Evolutionary conservation across 2,329 filamentous ascomycete genomes (phyloP), one percentile per base, ranked within the genome.

Genomic region (Ceratocystis diversiconidia): DNA sequence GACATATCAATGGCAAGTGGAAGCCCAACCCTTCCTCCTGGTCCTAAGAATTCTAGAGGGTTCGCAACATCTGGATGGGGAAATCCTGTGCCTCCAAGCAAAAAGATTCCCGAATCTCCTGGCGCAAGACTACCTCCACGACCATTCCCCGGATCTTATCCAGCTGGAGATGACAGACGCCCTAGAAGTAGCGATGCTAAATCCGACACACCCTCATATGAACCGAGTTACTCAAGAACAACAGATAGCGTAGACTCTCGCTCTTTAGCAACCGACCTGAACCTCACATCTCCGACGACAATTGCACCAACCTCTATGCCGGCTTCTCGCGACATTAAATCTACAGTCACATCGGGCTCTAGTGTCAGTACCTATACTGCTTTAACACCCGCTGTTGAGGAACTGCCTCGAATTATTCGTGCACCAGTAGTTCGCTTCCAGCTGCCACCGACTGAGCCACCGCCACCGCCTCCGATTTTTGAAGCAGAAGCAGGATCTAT

Each of bases 141-240:
- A 41, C 65, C 65, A 1, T 64, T 62, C 19, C 65, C 65, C 15
- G 62, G 62, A 2, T 61, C 46, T 25, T 73, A 76, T 22, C 72
- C 65, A 12, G 63, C 61, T 28, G 76, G 80, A 2, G 74, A 76
- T 25, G 74, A 77, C 19, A 76, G 76, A 65, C 76, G 80, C 36
- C 80, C 81, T 44, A 77, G 76, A 48, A 83, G 81, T 71, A 82
- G 80, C 68, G 81, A 81, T 71, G 78, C 77, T 5, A 80, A 81
- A 67, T 75, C 78, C 1, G 78, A 61, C 28, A 15, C 17, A 25
- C 22, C 59, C 10, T 57, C 50, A 15, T 19, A 63, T 32, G 41
- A 41, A 30, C 12, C n/a, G 6, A 48, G 60, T 17, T 52, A 50
- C 22, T 66, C 65, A 2, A 63, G 60, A 61, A 41, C 2, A 30